phyloP scores from a whole-genome alignment of 2,329 filamentous ascomycete genomes.

The Leptographium procerum region DNA sequence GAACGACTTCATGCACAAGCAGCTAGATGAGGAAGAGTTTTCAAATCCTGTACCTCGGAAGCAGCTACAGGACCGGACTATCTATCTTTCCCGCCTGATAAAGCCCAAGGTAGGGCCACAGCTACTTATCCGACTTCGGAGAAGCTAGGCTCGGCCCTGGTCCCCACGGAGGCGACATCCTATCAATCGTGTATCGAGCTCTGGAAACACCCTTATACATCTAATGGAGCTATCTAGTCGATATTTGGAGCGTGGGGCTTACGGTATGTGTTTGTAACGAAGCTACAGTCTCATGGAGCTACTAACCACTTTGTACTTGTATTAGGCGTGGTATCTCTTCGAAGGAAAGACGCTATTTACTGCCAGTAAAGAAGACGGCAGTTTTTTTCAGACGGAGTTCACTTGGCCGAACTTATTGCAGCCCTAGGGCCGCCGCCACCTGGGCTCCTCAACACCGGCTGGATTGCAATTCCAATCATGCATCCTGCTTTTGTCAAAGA shows the following conservation, averaged over 20 bases:
- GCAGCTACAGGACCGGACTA: neutral
- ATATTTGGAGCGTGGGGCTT: slow-evolving; percentile 1
- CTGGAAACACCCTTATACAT: neutral
- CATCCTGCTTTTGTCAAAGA: neutral
- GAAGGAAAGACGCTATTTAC: neutral
- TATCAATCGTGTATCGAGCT: neutral
- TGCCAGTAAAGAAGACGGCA: neutral
- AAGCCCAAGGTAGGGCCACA: neutral
- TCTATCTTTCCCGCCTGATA: neutral
- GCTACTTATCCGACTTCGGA: slow-evolving; percentile 1
- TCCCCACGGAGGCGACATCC: neutral
- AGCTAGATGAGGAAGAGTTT: neutral
- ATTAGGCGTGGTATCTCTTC: neutral
- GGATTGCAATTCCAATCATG: neutral
- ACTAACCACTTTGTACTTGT: neutral
- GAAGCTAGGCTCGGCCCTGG: neutral
- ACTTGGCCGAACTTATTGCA: slow-evolving; percentile 1
- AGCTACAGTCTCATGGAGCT: neutral
- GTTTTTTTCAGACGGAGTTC: neutral
- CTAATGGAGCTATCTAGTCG: neutral
- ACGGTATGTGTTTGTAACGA: neutral
- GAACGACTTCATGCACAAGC: neutral
- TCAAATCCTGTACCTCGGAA: neutral
- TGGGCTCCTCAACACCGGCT: neutral
- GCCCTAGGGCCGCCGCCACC: neutral